phyloP scores from a whole-genome alignment of 2,329 filamentous ascomycete species.

The Emmonsia crescens region DNA sequence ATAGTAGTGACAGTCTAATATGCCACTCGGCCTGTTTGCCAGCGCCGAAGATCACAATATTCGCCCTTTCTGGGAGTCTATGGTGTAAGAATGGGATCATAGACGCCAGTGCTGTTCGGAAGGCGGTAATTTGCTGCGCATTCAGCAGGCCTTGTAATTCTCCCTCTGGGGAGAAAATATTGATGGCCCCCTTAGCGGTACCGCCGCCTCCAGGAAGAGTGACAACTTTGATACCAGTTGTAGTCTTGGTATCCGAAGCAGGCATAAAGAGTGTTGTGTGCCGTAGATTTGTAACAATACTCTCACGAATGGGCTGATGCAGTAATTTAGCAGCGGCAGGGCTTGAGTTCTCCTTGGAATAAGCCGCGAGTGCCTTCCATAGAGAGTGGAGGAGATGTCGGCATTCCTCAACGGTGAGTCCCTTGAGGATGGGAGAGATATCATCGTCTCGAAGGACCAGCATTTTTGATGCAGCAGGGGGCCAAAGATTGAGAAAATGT shows the following conservation, averaged over 20 bases:
- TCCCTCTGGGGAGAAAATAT: conserved; percentile 55
- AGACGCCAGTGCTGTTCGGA: conserved; percentile 65
- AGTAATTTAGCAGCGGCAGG: conserved; percentile 21
- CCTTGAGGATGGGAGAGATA: conserved; percentile 24
- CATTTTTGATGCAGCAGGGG: conserved; percentile 7
- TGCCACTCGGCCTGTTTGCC: conserved; percentile 43
- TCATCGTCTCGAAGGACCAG: conserved; percentile 12
- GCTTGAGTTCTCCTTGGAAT: conserved; percentile 21
- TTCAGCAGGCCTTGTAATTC: conserved; percentile 57
- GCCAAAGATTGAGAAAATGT: not conserved
- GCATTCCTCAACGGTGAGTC: conserved; percentile 23
- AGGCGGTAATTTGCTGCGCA: conserved; percentile 64
- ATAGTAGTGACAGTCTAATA: conserved; percentile 40
- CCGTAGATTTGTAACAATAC: conserved; percentile 29
- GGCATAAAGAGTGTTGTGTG: conserved; percentile 64
- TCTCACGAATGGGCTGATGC: conserved; percentile 35
- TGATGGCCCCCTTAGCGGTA: conserved; percentile 54
- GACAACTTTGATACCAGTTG: conserved; percentile 62
- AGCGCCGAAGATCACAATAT: conserved; percentile 39
- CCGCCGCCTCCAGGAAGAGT: conserved; percentile 42
- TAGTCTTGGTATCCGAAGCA: conserved; percentile 46
- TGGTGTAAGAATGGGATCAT: conserved; percentile 51
- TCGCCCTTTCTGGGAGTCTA: conserved; percentile 18
- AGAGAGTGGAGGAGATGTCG: conserved; percentile 27
- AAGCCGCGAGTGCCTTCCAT: conserved; percentile 24